Evolutionary conservation across 441 rosid species (phyloP), one percentile per base, ranked within the genome.

Genomic region (Dalechampia spathulata): DNA sequence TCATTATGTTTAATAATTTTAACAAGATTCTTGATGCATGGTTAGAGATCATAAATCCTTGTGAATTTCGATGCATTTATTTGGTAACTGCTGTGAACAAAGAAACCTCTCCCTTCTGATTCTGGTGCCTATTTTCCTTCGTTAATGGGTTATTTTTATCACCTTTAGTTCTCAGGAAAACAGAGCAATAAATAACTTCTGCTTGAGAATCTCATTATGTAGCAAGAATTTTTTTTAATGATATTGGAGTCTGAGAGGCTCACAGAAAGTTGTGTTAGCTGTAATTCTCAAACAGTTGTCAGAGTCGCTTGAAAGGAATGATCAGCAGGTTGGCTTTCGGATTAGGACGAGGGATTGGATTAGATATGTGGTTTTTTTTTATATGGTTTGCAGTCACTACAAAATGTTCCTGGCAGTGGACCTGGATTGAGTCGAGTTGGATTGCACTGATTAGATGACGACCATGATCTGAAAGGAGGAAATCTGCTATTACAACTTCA

Each of bases 1-100:
- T 48, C 44, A 10, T 49, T 41, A 38, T 20, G 11, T 16, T 21
- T 7, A 13, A 41, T 12, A 15, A 17, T 6, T 49, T 39, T 17
- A 30, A 60, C 34, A 43, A 17, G 58, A 23, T 43, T 61, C 43
- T 42, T 40, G 13, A 45, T 37, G 13, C 20, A 10, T 52, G 17
- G 22, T 43, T 61, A 1, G 46, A 59, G 21, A 39, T 41, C 7
- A 26, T 59, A 27, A 22, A 17, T 30, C 30, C 20, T 39, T 8
- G 30, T 19, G 4, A 7, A 30, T 43, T 4, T 26, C 43, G n/a
- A n/a, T n/a, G 23, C 25, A 16, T 21, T 51, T 14, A 25, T 32
- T n/a, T 49, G 28, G 6, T 21, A 61, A 43, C 30, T 44, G 10
- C 25, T 25, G 25, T 46, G 19, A 19, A 53, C 22, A 14, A 23